Evolutionary conservation across 2,329 filamentous ascomycete genomes (phyloP), one percentile per base, ranked within the genome.

Genomic region (Microcyclospora tardicrescens): DNA sequence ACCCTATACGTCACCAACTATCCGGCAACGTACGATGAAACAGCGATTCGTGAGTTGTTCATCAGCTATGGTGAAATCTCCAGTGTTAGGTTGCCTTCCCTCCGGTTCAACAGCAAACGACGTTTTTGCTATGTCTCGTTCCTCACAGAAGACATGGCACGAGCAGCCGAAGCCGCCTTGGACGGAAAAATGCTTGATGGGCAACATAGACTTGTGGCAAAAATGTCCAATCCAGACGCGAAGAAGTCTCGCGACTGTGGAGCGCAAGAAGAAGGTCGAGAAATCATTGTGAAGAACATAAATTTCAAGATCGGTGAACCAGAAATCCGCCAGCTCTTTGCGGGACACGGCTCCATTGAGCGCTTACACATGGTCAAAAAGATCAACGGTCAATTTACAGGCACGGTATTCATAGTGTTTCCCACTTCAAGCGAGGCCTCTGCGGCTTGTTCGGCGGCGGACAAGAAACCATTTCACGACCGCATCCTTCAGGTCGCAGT

Each of bases 81-180:
- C 39, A 84, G 80, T 52, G 72, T 96, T 37, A 80, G 91, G 15
- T 91, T 91, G 63, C 91, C 91, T 2, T 94, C 85, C 40, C 73
- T 98, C 37, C 93, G 93, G 58, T 86, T 73, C 60, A 89, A 95
- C 53, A 79, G 81, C 2, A 79, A 84, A 50, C 83, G 91, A 27
- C 81, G 91, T 16, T 98, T 98, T 64, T 95, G 87, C 65, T 98
- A 98, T 59, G 71, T 95, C 6, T 84, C 93, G n/a, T 95, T 95
- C 57, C 72, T 77, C 35, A 75, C 77, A 27, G 61, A 72, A 2
- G 69, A 71, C n/a, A 73, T 75, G 37, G 84, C 86, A 1, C 69
- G 75, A 30, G 75, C 73, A 2, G 59, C 58, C 35, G 87, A 87
- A 1, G 80, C 79, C 1, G 64, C 75, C 42, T 72, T 94, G 35